These are phyloP conservation scores for Spizellomyces sp. DNA, from an alignment of 192 early-diverging fungal genomes.

Conservation along the genomic window DNA sequence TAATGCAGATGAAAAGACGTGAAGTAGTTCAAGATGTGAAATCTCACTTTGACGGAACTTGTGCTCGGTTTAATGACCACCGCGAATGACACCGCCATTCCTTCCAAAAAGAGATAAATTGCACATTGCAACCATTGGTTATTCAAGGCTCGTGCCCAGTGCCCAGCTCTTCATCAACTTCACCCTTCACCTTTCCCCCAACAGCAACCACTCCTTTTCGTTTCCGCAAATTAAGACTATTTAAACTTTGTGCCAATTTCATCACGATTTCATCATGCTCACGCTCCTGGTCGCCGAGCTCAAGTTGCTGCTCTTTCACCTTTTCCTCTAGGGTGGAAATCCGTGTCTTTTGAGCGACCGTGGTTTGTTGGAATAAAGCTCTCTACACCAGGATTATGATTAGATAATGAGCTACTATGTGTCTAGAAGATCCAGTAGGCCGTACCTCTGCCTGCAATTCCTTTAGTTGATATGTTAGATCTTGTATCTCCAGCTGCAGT, in stretches of 20 bases:
- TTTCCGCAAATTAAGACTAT: constrained; percentile 1
- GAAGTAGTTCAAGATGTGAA: too few species aligned
- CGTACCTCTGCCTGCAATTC: neutral
- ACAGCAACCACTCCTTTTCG: neutral
- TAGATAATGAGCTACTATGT: too few species aligned
- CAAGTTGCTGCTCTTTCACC: neutral
- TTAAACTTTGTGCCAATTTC: constrained; percentile 14
- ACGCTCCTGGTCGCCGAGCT: constrained; percentile 5
- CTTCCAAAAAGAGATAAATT: too few species aligned
- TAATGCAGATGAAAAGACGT: too few species aligned
- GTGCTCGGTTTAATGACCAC: too few species aligned
- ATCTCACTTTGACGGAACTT: too few species aligned
- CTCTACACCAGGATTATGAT: neutral
- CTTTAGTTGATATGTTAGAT: neutral
- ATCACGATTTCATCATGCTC: constrained; percentile 11
- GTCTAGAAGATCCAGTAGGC: neutral
- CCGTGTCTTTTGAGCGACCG: neutral
- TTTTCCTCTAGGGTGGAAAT: neutral
- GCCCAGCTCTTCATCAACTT: neutral
- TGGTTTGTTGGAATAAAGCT: neutral
- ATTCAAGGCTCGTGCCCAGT: too few species aligned
- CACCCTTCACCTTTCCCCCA: neutral
- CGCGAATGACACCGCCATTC: too few species aligned
- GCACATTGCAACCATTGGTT: too few species aligned
- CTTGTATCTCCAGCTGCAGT: neutral